phyloP scores from a whole-genome alignment of 176 grass and related monocot genomes.

The Microstegium vimineum region DNA sequence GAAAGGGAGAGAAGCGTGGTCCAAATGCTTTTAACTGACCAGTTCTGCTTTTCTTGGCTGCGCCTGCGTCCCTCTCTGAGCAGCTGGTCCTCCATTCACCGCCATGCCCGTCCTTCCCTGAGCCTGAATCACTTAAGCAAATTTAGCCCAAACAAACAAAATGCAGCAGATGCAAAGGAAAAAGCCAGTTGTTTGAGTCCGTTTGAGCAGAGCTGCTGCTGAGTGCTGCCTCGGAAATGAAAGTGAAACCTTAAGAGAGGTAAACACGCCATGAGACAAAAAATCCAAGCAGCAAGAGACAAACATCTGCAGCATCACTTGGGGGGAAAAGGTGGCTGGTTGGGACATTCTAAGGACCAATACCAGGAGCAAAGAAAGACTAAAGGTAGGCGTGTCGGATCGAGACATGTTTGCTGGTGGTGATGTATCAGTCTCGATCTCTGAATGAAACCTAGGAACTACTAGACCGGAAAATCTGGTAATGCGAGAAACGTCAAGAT shows the following conservation, averaged over 20 bases:
- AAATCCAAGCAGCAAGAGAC: constrained; percentile 36
- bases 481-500: not conserved
- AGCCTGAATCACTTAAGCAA: constrained; percentile 31
- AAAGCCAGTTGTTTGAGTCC: constrained; percentile 25
- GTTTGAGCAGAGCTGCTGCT: constrained; percentile 19
- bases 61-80: constrained; percentile 65
- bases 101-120: constrained; percentile 40
- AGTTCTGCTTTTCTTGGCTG: constrained; percentile 91
- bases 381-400: not conserved
- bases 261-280: constrained; percentile 25
- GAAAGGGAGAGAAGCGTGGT: constrained; percentile 33
- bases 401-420: not conserved
- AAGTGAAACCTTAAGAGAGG: constrained; percentile 25
- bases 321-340: constrained; percentile 34
- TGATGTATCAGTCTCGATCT: not conserved
- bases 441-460: constrained; percentile 23
- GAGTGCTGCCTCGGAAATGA: constrained; percentile 35
- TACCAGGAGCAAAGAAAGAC: constrained; percentile 3
- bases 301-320: constrained; percentile 22
- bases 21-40: constrained; percentile 63
- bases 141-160: constrained; percentile 29
- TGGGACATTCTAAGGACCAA: constrained; percentile 35
- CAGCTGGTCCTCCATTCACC: constrained; percentile 70
- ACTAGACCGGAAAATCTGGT: constrained; percentile 12
- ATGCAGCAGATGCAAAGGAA: constrained; percentile 1